Evolutionary conservation across 2,329 filamentous ascomycete genomes (phyloP).

Genomic region (Alternaria tenuissima): DNA sequence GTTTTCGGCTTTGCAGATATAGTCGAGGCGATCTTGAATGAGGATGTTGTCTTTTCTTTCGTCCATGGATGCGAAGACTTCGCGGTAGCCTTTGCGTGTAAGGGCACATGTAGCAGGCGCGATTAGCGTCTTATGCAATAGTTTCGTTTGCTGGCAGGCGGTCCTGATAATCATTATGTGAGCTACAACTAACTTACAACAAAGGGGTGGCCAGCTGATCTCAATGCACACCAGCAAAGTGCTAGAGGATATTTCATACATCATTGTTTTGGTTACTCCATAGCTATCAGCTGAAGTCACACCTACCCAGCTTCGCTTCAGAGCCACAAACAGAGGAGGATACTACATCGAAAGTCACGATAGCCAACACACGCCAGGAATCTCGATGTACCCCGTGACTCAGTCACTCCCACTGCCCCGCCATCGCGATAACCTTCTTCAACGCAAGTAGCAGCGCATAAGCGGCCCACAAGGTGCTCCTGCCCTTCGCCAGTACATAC

Average conservation of each 20-base stretch:
- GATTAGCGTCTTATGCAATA: neutral
- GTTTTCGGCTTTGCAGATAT: neutral
- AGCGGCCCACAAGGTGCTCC: neutral
- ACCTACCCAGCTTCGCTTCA: neutral
- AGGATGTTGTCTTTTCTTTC: neutral
- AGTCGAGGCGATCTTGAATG: neutral
- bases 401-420: neutral
- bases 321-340: neutral
- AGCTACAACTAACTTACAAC: neutral
- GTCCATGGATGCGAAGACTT: neutral
- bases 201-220: neutral
- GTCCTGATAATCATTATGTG: too few relatives aligned
- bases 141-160: neutral
- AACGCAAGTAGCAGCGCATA: neutral
- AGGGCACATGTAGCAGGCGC: neutral
- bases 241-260: neutral
- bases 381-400: neutral
- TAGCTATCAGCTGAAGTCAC: neutral
- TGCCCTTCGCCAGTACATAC: neutral
- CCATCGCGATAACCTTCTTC: neutral
- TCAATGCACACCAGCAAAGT: neutral
- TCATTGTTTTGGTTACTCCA: neutral
- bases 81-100: too few relatives aligned
- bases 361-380: accelerated
- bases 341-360: neutral